These are phyloP conservation scores for Vigna unguiculata DNA, from an alignment of 306 rosid species.

Conservation along the genomic window DNA sequence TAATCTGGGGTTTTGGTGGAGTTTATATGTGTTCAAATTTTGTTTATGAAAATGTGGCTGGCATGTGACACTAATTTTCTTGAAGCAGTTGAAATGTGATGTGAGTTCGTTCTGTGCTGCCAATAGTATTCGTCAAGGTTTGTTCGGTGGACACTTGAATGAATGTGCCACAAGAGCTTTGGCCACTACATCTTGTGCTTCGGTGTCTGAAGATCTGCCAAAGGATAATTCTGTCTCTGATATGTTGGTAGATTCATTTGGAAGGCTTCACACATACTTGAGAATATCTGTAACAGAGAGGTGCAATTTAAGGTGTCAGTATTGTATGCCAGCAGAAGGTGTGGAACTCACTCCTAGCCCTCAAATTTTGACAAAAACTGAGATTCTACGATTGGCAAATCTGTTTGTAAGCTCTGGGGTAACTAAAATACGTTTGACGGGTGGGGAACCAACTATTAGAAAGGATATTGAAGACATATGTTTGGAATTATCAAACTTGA, in stretches of 20 bases:
- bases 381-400: slow-evolving; percentile 72
- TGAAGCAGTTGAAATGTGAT: slow-evolving; percentile 58
- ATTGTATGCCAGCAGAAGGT: slow-evolving; percentile 95
- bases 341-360: slow-evolving; percentile 81
- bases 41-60: neutral
- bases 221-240: slow-evolving; percentile 65
- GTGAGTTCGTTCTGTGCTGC: slow-evolving; percentile 39
- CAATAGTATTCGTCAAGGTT: slow-evolving; percentile 41
- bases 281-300: slow-evolving; percentile 95
- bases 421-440: slow-evolving; percentile 83
- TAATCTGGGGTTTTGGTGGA: slow-evolving; percentile 8
- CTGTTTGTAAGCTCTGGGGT: slow-evolving; percentile 87
- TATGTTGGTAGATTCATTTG: slow-evolving; percentile 93
- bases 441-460: slow-evolving; percentile 93
- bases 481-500: slow-evolving; percentile 69
- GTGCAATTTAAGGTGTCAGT: slow-evolving; percentile 90
- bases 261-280: slow-evolving; percentile 89
- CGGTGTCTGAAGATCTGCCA: slow-evolving; percentile 53
- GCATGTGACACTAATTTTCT: slow-evolving; percentile 7
- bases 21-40: slow-evolving; percentile 11
- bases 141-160: slow-evolving; percentile 40
- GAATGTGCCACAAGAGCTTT: slow-evolving; percentile 50
- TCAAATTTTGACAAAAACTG: slow-evolving; percentile 63
- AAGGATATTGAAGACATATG: slow-evolving; percentile 91
- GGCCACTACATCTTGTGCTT: slow-evolving; percentile 62